Conservation (phyloP, 257 asterid genomes). For the Solanum piurae region DNA sequence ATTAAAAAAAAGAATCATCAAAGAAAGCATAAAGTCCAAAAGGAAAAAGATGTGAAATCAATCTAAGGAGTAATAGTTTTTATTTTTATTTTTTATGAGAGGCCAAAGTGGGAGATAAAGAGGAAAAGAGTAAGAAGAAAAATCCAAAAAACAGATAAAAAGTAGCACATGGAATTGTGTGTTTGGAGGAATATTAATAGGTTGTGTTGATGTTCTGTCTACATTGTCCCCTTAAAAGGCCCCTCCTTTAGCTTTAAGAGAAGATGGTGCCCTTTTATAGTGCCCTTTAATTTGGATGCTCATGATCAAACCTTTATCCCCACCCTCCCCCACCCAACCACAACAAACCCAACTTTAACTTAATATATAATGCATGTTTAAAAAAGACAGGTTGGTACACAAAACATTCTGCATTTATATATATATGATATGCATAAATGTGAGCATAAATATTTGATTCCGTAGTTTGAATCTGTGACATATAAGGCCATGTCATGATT, state of each 20-base stretch:
- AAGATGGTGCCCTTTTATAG: conserved; percentile 31
- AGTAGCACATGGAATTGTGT: conserved; percentile 53
- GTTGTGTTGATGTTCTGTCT: conserved; percentile 31
- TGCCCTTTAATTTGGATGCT: conserved; percentile 17
- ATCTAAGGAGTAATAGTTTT: conserved; percentile 33
- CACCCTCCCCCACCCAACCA: not conserved
- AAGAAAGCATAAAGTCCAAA: conserved; percentile 38
- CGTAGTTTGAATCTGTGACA: not conserved
- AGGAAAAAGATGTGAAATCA: conserved; percentile 39
- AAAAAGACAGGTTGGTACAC: not conserved
- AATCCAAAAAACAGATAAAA: conserved; percentile 38
- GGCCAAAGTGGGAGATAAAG: conserved; percentile 37
- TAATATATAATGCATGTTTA: not conserved
- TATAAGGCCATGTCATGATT: not conserved
- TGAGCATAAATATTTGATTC: not conserved
- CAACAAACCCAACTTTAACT: not conserved
- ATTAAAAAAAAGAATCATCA: conserved; percentile 30
- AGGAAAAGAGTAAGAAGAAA: conserved; percentile 31
- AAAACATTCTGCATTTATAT: not conserved
- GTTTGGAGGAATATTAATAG: conserved; percentile 59
- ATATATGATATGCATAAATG: not conserved
- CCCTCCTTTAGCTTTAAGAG: conserved; percentile 19
- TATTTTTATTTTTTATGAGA: conserved; percentile 8
- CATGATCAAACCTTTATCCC: conserved; percentile 16
- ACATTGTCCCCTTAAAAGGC: conserved; percentile 24